Percentiles rank a stretch among this genome's conserved stretches.
Evolutionary conservation across 306 rosid species (phyloP).

Genomic region (Malus orientalis): DNA sequence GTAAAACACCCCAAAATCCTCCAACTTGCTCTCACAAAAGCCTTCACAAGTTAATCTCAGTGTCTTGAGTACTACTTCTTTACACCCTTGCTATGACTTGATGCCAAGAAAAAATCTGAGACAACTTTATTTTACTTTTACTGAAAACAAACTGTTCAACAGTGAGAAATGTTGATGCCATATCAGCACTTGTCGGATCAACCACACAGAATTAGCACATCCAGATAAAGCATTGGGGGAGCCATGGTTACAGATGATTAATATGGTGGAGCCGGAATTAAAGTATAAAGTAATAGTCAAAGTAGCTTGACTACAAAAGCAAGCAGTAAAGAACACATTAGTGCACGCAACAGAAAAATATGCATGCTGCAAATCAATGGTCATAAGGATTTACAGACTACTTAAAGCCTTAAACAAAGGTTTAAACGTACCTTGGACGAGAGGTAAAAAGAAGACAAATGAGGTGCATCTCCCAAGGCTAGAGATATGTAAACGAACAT

Average conservation of each 20-base stretch:
- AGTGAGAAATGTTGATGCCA: neutral
- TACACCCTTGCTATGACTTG: neutral
- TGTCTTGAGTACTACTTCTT: neutral
- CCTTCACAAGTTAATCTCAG: neutral
- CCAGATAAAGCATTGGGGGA: neutral
- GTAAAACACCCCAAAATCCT: neutral
- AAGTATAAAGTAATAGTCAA: neutral
- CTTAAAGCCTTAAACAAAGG: neutral
- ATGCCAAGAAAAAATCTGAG: neutral
- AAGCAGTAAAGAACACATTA: neutral
- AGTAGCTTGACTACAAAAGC: neutral
- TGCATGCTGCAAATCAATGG: neutral
- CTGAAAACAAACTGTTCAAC: neutral
- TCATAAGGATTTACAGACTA: neutral
- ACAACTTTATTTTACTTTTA: neutral
- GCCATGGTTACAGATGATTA: neutral
- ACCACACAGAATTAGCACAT: neutral
- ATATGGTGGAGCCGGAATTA: neutral
- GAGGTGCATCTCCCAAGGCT: slow-evolving; percentile 73
- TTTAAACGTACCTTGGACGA: slow-evolving; percentile 68
- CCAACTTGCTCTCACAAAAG: neutral
- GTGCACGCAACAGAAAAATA: neutral
- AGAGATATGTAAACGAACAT: slow-evolving; percentile 90
- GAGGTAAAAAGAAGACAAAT: slow-evolving; percentile 58
- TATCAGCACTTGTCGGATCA: neutral